Evolutionary conservation across 75 land plant species (phyloP).

Genomic region (Selaginella tamariscina): DNA sequence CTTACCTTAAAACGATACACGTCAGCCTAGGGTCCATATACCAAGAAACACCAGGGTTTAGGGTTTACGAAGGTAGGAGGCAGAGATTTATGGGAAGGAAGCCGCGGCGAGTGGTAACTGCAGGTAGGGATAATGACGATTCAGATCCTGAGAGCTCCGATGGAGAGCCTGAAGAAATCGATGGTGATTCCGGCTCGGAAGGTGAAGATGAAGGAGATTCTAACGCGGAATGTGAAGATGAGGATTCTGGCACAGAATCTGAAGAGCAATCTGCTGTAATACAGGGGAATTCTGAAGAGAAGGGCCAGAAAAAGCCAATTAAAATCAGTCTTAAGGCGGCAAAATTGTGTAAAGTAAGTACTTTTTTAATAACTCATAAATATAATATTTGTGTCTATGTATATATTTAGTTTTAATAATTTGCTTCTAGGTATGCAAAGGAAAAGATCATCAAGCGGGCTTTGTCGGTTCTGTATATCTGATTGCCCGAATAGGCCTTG

Average conservation of each 20-base stretch:
- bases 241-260: too few relatives aligned
- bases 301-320: slow-evolving; percentile 19
- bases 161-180: slow-evolving; percentile 26
- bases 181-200: slow-evolving; percentile 18
- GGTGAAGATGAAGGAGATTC: slow-evolving; percentile 21
- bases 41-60: too few relatives aligned
- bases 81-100: slow-evolving; percentile 16
- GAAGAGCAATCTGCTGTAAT: neutral
- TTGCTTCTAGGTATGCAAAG: slow-evolving; percentile 85
- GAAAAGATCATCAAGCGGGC: slow-evolving; percentile 82
- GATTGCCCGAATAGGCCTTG: slow-evolving; percentile 95
- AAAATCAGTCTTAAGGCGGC: slow-evolving; percentile 58
- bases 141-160: slow-evolving; percentile 17
- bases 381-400: neutral
- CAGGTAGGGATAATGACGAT: slow-evolving; percentile 28
- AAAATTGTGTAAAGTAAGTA: slow-evolving; percentile 52
- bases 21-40: too few relatives aligned
- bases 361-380: neutral
- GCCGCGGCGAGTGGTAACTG: slow-evolving; percentile 19
- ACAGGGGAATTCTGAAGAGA: neutral
- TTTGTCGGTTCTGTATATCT: slow-evolving; percentile 86
- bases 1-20: too few relatives aligned
- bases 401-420: neutral
- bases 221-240: neutral
- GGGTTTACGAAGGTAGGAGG: too few relatives aligned